Evolutionary conservation across 192 early-diverging fungal species (phyloP).

Genomic region (Coemansia sp.): DNA sequence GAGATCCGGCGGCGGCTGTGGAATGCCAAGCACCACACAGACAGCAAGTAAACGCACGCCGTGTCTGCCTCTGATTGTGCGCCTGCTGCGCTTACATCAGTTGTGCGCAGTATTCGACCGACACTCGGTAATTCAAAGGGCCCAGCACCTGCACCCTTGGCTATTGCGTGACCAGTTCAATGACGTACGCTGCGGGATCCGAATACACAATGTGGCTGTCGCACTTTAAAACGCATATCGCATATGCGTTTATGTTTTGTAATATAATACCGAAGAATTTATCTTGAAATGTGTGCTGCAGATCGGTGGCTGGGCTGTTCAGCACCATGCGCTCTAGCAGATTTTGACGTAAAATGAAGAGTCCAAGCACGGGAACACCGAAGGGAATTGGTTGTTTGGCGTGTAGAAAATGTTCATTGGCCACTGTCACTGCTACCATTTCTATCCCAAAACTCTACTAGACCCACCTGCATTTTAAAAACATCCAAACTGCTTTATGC

Average conservation of each 20-base stretch:
- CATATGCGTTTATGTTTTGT: background rate
- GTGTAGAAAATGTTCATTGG: too few species aligned
- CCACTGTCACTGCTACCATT: too few species aligned
- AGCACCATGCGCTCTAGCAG: background rate
- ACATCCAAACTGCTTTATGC: too few species aligned
- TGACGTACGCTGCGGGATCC: slow-evolving; percentile 1
- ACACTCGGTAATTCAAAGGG: background rate
- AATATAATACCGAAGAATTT: background rate
- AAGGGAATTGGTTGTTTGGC: background rate
- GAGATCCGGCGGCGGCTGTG: slow-evolving; percentile 46
- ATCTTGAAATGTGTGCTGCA: background rate
- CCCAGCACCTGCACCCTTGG: background rate
- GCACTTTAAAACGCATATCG: background rate
- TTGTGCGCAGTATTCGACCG: background rate
- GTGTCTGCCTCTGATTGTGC: background rate
- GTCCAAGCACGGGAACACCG: too few species aligned
- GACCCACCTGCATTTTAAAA: background rate
- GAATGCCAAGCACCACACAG: slow-evolving; percentile 35
- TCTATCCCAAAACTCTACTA: background rate
- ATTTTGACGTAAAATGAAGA: background rate
- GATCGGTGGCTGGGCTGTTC: background rate
- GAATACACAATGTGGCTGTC: background rate
- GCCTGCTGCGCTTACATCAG: background rate
- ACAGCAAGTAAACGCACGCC: background rate
- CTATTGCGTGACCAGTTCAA: background rate